A percentile compares a stretch with the other conserved stretches of the same genome.
phyloP scores from a whole-genome alignment of 805 yeast genomes.

The Candida ascalaphidarum region DNA sequence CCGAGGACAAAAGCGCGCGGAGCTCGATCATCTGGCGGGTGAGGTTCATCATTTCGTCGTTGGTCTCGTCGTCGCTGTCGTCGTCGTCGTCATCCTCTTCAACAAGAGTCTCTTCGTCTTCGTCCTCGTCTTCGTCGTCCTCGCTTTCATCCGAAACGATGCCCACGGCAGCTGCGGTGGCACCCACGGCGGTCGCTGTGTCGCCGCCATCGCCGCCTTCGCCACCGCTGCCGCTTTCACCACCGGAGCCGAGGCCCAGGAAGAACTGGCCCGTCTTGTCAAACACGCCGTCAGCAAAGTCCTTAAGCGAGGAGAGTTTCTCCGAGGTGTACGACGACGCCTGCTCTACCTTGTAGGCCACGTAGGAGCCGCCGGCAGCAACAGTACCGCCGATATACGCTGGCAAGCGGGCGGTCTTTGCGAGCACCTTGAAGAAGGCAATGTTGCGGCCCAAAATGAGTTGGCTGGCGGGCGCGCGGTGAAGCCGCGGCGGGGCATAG shows the following conservation, averaged over 20 bases:
- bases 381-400: constrained; percentile 83
- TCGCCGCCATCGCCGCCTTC: constrained; percentile 25
- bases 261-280: constrained; percentile 41
- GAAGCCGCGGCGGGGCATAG: no score
- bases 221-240: constrained; percentile 8
- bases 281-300: constrained; percentile 45
- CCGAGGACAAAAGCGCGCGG: constrained; percentile 63
- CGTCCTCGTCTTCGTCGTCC: constrained; percentile 39
- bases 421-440: constrained; percentile 39
- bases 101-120: constrained; percentile 34
- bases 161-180: constrained; percentile 51
- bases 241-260: constrained; percentile 16
- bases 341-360: constrained; percentile 87
- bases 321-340: constrained; percentile 68
- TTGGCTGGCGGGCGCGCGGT: not conserved
- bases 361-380: constrained; percentile 92
- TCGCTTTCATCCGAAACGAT: constrained; percentile 25
- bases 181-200: constrained; percentile 33
- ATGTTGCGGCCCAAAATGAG: constrained; percentile 14
- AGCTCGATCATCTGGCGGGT: constrained; percentile 98
- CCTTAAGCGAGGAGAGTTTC: constrained; percentile 53
- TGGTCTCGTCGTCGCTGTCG: constrained; percentile 44
- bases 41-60: constrained; percentile 76
- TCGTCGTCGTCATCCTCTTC: constrained; percentile 39
- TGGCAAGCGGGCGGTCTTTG: constrained; percentile 54